phyloP scores from a whole-genome alignment of 2,329 filamentous ascomycete species.

The Endoconidiophora laricicola region DNA sequence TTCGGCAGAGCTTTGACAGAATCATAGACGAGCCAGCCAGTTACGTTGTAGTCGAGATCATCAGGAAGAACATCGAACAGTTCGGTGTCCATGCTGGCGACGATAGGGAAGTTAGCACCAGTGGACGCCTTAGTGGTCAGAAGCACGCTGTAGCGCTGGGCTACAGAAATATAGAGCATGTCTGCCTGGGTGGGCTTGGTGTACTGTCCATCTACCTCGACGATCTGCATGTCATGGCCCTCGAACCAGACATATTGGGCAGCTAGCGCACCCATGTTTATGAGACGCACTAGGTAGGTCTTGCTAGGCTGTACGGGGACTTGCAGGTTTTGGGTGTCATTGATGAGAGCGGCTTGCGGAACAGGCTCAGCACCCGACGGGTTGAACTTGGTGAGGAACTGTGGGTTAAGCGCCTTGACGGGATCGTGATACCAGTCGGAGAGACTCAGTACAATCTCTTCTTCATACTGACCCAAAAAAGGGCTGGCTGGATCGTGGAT shows the following conservation, averaged over 20 bases:
- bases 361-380: slow-evolving; percentile 46
- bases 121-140: slow-evolving; percentile 44
- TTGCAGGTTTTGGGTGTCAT: slow-evolving; percentile 47
- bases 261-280: slow-evolving; percentile 59
- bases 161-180: slow-evolving; percentile 49
- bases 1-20: slow-evolving; percentile 27
- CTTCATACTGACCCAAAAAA: slow-evolving; percentile 38
- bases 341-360: slow-evolving; percentile 51
- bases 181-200: slow-evolving; percentile 41
- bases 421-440: slow-evolving; percentile 56
- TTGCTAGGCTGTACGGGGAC: slow-evolving; percentile 46
- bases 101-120: slow-evolving; percentile 47
- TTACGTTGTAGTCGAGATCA: slow-evolving; percentile 50
- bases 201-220: slow-evolving; percentile 60
- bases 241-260: slow-evolving; percentile 52
- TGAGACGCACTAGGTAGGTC: slow-evolving; percentile 55
- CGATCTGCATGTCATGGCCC: slow-evolving; percentile 48
- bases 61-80: slow-evolving; percentile 54
- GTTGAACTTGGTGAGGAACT: slow-evolving; percentile 37
- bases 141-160: slow-evolving; percentile 48
- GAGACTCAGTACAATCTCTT: slow-evolving; percentile 47
- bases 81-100: slow-evolving; percentile 46
- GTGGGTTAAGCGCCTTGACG: slow-evolving; percentile 29
- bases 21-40: slow-evolving; percentile 48
- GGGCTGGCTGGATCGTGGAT: slow-evolving; percentile 46